Base-by-base conservation (phyloP, 73 alveolate species). In the Halteria grandinella region DNA sequence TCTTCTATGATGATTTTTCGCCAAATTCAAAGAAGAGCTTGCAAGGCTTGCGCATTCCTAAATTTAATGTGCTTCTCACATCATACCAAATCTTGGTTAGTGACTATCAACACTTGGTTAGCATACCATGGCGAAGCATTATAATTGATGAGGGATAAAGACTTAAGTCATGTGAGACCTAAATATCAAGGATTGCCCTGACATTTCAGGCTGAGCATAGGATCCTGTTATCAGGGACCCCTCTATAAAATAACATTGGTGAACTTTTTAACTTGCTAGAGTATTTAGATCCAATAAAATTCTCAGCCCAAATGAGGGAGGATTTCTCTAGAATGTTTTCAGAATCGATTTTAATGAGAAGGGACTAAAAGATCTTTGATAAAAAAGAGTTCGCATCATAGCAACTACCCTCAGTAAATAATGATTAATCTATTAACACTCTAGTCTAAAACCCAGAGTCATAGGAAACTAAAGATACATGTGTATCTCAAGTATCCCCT, bases 131-230 rank as follows among this genome's bases (percentile, higher is more conserved):
- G 95, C 91, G 89, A 74, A 91, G 85, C 49, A 55, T 95, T 47
- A 89, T 95, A 0, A 91, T 95, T 12, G 99, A 95, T 89, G 99
- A 95, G 87, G 99, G 98, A 8, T 97, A 95, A 32, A 88, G 99
- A 75, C 80, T 95, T 52, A 95, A 95, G 91, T 89, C 89, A 58
- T 91, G 85, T 49, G 86, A 89, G 63, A 91, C 97, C 2, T 91
- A 93, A 83, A 72, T 94, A 55, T 85, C 81, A 51, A 79, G 52
- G 8, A 60, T 78, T 0, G 93, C 94, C 0, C 75, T 89, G 48
- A 48, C 84, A 52, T 77, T 95, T 45, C 49, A 81, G 34, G 86
- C 97, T 0, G 83, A 81, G 31, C 95, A 85, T 62, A 80, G 96
- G 48, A 78, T 96, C n/a, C 88, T 94, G 41, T 77, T 96, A 36